These are phyloP conservation scores for Vachellia collinsii DNA, from an alignment of 306 rosid genomes.

Conservation along the genomic window DNA sequence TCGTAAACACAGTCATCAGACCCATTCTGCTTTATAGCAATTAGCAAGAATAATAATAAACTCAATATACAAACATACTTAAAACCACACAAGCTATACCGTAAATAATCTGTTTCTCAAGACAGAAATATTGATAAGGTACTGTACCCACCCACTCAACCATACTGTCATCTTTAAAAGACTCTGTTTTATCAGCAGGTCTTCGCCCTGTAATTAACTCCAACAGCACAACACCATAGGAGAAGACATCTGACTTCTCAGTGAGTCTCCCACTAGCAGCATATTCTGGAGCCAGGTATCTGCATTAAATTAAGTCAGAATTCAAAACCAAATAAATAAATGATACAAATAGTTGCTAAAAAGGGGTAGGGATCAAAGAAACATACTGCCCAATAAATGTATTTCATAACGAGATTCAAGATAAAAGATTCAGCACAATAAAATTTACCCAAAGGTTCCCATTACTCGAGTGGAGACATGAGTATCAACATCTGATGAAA, in stretches of 20 bases:
- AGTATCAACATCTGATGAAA: conserved; percentile 55
- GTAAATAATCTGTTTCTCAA: conserved; percentile 12
- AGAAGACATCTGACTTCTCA: conserved; percentile 65
- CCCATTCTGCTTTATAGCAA: background rate
- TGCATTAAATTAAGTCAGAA: conserved; percentile 39
- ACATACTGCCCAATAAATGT: background rate
- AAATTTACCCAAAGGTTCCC: conserved; percentile 70
- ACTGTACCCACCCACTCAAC: conserved; percentile 59
- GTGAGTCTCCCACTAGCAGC: conserved; percentile 68
- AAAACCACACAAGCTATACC: background rate
- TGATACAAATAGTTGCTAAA: background rate
- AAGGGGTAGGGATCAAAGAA: conserved; percentile 1
- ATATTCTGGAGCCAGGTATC: conserved; percentile 75
- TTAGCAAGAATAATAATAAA: background rate
- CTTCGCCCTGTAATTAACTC: conserved; percentile 64
- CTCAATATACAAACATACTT: background rate
- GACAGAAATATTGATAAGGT: conserved; percentile 15
- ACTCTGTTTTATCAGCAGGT: conserved; percentile 45
- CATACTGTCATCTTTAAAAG: conserved; percentile 55
- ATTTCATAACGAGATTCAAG: conserved; percentile 7
- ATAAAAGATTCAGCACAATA: conserved; percentile 3
- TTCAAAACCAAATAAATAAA: conserved; percentile 11
- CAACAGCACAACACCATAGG: conserved; percentile 72
- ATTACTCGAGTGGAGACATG: conserved; percentile 58
- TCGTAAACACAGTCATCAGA: background rate